Conservation (phyloP, 1,139 yeast species). For the Yamadazyma jaroonii region DNA sequence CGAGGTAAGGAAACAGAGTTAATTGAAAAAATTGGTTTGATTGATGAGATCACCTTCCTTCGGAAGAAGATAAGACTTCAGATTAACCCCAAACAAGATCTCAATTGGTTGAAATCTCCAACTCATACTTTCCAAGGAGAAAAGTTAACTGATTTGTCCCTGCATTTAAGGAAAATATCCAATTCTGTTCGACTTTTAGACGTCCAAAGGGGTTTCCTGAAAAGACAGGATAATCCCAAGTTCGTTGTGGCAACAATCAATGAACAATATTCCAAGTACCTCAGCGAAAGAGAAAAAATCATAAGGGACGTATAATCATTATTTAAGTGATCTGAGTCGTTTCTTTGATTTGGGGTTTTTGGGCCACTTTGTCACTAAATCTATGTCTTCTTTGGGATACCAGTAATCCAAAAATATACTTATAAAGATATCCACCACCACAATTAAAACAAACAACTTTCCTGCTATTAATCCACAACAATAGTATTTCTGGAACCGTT, state of each 20-base stretch:
- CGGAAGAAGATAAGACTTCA: conserved; percentile 19
- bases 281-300: conserved; percentile 7
- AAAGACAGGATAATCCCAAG: conserved; percentile 18
- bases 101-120: conserved; percentile 21
- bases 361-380: conserved; percentile 80
- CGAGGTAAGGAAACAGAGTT: conserved; percentile 27
- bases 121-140: background rate
- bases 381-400: conserved; percentile 69
- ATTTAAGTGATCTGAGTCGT: background rate
- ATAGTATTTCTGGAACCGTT: conserved; percentile 57
- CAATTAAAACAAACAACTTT: conserved; percentile 70
- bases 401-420: conserved; percentile 62
- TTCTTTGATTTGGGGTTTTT: conserved; percentile 6
- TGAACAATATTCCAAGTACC: conserved; percentile 11
- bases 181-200: conserved; percentile 10
- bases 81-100: conserved; percentile 2
- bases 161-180: conserved; percentile 17
- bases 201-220: conserved; percentile 11
- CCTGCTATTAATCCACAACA: conserved; percentile 85
- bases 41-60: conserved; percentile 37
- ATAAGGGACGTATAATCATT: conserved; percentile 2
- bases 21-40: conserved; percentile 26
- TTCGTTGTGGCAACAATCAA: conserved; percentile 10
- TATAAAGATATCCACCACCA: conserved; percentile 74
- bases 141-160: conserved; percentile 12